These are phyloP conservation scores for Achlya hypogyna DNA, from an alignment of 352 stramenopile species.

Conservation along the genomic window DNA sequence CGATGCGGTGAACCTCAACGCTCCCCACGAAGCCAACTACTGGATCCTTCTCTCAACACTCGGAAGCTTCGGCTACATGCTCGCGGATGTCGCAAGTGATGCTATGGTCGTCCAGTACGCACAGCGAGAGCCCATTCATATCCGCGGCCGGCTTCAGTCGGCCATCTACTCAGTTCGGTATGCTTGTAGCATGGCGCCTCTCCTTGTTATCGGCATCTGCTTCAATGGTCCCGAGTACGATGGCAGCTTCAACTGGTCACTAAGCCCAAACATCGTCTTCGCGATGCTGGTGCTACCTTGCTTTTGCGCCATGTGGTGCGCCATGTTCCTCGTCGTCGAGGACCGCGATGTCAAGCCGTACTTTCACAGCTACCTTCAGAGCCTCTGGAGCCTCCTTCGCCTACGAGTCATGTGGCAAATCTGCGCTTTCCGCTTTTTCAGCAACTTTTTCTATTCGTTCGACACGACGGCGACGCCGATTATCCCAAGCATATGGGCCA, in stretches of 20 bases:
- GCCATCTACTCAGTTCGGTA: conserved; percentile 39
- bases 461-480: conserved; percentile 33
- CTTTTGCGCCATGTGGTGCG: not conserved
- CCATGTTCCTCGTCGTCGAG: conserved; percentile 7
- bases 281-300: not conserved
- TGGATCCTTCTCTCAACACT: conserved; percentile 10
- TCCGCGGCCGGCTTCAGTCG: conserved; percentile 34
- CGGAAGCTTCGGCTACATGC: conserved; percentile 7
- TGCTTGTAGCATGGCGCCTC: conserved; percentile 26
- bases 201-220: conserved; percentile 6
- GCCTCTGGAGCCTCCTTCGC: not conserved
- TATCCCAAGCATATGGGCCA: conserved; percentile 34
- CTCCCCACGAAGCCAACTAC: not conserved
- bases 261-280: conserved; percentile 43
- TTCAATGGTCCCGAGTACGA: conserved; percentile 40
- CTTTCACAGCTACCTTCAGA: conserved; percentile 26
- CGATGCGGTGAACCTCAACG: conserved; percentile 10
- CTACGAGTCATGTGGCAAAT: conserved; percentile 33
- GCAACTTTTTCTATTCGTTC: conserved; percentile 33
- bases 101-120: conserved; percentile 9
- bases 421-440: conserved; percentile 42
- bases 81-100: not conserved
- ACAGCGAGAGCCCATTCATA: conserved; percentile 19
- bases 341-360: not conserved
- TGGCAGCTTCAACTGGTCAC: conserved; percentile 37